Base-by-base conservation (phyloP, 352 stramenopile genomes). In the Globisporangium spiculum region DNA sequence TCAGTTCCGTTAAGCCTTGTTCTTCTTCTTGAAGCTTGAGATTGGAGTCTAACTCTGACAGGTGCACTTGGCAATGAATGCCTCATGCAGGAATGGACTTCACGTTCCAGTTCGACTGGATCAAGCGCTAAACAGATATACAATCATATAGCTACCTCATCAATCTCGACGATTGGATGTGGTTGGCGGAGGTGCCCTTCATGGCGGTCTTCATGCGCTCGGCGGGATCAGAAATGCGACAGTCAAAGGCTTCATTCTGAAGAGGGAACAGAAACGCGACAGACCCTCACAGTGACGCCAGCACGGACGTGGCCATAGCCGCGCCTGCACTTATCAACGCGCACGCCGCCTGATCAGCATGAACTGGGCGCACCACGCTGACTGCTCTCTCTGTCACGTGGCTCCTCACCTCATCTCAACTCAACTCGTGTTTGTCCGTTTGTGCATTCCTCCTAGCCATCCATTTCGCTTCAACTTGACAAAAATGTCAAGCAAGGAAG, bases 201-300 rank as follows among this genome's bases (percentile, higher is more conserved):
- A 8, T 58, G 12, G 14, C 5, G 26, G 20, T 30, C 54, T 30
- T 60, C 54, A 41, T 7, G 2, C 38, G 4, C 54, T 18, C 7
- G 27, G 7, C 18, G 30, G 55, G 55, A 61, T 61, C 55, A 61
- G 55, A 61, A 61, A 61, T 46, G 30, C 20, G 55, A 61, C 55
- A 61, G 27, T 22, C 54, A 60, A 52, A 12, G 18, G 44, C 44
- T 52, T 52, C 44, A 24, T 22, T 52, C 44, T 52, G 44, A 22
- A 52, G 38, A 52, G 44, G 44, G 44, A 24, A 52, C 44, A 24
- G 44, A 52, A 52, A 52, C 22, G 55, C 50, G 50, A 56, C 50
- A 26, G 50, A 56, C n/a, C 16, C 44, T 12, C 44, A 8, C 18
- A 52, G 44, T 61, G 55, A 61, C 55, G 55, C 32, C 55, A 61